Evolutionary conservation across 306 rosid genomes (phyloP), one percentile per base, ranked within the genome.

Genomic region (Cicer yamashitae): DNA sequence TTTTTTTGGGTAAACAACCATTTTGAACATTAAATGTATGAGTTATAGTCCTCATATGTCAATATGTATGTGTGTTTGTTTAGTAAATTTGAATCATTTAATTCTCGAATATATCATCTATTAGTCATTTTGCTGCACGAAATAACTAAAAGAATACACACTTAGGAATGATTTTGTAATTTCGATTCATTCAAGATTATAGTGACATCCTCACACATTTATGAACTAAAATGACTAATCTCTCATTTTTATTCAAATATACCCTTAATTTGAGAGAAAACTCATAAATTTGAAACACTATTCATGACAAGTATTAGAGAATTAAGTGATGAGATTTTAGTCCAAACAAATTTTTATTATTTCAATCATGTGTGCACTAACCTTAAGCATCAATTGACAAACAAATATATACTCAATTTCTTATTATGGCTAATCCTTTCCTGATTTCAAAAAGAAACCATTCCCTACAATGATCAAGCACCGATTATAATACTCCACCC

Each of bases 401-500:
- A 71, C 65, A 75, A 10, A 38, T 64, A 14, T 20, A 53, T 14
- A 71, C 62, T 10, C 67, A 48, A 15, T 65, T 64, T 47, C 67
- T 72, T 50, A 66, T 30, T 67, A 72, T 77, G 67, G 66, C 41
- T 41, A 74, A 70, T 38, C 69, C 65, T 73, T 59, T 20, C 64
- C 73, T 13, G 63, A 43, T 63, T 79, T 17, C 37, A 18, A 25
- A 65, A 74, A 66, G 70, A 73, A 75, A 74, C 18, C 14, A 50
- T 66, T 71, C 76, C 81, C 77, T 58, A 51, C 15, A 51, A 69
- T 73, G 74, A 75, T 70, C 79, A 77, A 77, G 76, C 74, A 67
- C 62, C 40, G 74, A 77, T 53, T 81, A 78, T 65, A 80, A 79
- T 82, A 85, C 83, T 76, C 85, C 87, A 78, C 75, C 84, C 71